These are phyloP conservation scores for Trichosporon ovoides DNA, from an alignment of 1,284 basidiomycete genomes.

Conservation along the genomic window DNA sequence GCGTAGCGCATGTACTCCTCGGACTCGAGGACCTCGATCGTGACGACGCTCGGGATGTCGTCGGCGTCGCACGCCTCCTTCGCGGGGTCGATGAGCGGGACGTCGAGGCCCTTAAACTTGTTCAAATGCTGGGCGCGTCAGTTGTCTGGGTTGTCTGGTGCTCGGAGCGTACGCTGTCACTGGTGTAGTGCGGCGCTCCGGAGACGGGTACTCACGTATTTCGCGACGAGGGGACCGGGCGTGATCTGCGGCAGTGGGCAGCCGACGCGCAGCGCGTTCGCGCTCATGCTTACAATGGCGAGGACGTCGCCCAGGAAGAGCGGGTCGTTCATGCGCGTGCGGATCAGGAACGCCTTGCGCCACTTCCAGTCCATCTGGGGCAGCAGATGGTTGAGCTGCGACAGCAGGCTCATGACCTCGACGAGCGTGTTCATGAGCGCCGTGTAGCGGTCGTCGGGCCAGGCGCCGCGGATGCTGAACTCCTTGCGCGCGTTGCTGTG, in stretches of 20 bases:
- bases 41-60: conserved; percentile 41
- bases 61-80: conserved; percentile 24
- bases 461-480: conserved; percentile 43
- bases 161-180: no score
- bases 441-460: conserved; percentile 46
- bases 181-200: no score
- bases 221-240: conserved; percentile 70
- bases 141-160: no score
- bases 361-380: conserved; percentile 51
- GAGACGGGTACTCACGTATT: conserved; percentile 63
- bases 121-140: conserved; percentile 29
- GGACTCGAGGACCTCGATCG: conserved; percentile 42
- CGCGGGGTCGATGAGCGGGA: conserved; percentile 32
- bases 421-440: conserved; percentile 41
- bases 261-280: conserved; percentile 63
- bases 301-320: conserved; percentile 78
- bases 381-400: conserved; percentile 47
- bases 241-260: conserved; percentile 77
- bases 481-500: conserved; percentile 47
- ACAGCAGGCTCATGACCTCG: conserved; percentile 42
- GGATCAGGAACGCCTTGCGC: conserved; percentile 66
- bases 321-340: conserved; percentile 70
- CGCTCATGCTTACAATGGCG: conserved; percentile 61
- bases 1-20: conserved; percentile 48
- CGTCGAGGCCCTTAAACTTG: conserved; percentile 36